Base-by-base conservation (phyloP, 2,329 filamentous ascomycete genomes). In the Monosporascus ibericus region DNA sequence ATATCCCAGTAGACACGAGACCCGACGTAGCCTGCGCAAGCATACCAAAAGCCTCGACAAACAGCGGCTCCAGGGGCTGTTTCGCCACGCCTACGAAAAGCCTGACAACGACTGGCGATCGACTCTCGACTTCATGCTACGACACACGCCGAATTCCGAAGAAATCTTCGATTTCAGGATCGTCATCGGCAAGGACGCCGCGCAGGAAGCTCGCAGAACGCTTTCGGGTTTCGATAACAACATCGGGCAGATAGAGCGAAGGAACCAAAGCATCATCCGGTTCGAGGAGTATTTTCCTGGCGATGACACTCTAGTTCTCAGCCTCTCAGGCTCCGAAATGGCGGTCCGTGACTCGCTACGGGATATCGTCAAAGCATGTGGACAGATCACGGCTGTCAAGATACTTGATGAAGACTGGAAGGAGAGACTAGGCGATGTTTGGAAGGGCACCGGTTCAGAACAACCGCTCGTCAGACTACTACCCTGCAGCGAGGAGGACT, bases 161-260 rank as follows among this genome's bases (percentile, higher is more conserved):
- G 53, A 60, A 36, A 50, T 55, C 34, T 48, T 64, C 27, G 51
- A 65, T 51, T 63, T 67, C 50, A 62, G 60, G 38, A 55, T 66
- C 8, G 52, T 58, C n/a, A 58, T 68, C 27, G 61, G 62, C 18
- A 62, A 47, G 44, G 54, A 47, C n/a, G 53, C 57, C 14, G 60
- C 62, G 6, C 56, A 53, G 17, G 55, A 62, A 42, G 59, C 63
- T n/a, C 59, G 55, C 6, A 40, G 52, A 27, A 11, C 51, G 2
- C 55, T 65, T 14, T 60, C 57, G 15, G 57, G 56, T 6, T 52
- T 58, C 22, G 61, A 65, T 49, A 62, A 58, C 9, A 60, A 56
- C 39, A 52, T 66, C 22, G 52, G 55, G 48, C 57, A 58, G 22
- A 61, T 64, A 27, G 53, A 58, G 25, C 57, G 54, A 39, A 63